Evolutionary conservation across 768 basidiomycete species (phyloP).

Genomic region (Calocybe gangraenosa): DNA sequence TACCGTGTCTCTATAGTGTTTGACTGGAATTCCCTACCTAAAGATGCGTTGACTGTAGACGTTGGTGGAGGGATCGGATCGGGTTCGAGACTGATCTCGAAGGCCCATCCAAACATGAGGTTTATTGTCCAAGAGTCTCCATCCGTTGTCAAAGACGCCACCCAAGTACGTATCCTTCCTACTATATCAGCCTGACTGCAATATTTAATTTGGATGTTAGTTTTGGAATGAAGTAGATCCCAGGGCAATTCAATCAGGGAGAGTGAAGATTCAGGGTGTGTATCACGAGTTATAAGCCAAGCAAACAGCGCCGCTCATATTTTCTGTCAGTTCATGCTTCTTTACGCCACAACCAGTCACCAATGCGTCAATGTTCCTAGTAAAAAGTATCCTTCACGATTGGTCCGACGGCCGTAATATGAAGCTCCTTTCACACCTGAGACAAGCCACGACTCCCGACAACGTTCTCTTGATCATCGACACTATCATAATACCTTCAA

Average conservation of each 20-base stretch:
- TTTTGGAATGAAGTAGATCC: constrained; percentile 8
- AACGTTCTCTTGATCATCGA: constrained; percentile 37
- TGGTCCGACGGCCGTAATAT: constrained; percentile 29
- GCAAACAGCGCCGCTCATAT: neutral
- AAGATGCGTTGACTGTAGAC: constrained; percentile 22
- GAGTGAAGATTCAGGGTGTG: constrained; percentile 2
- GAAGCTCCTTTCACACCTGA: constrained; percentile 29
- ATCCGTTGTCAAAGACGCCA: constrained; percentile 14
- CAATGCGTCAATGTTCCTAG: constrained; percentile 31
- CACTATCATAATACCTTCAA: constrained; percentile 17
- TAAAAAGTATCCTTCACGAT: constrained; percentile 34
- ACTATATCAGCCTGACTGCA: neutral
- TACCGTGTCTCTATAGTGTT: constrained; percentile 13
- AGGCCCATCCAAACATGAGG: constrained; percentile 16
- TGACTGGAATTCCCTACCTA: constrained; percentile 20
- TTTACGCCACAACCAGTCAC: constrained; percentile 30
- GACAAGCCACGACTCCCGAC: constrained; percentile 24
- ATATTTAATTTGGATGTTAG: neutral
- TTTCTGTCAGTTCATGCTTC: constrained; percentile 26
- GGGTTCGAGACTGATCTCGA: constrained; percentile 18
- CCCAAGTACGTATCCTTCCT: neutral
- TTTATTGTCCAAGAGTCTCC: constrained; percentile 23
- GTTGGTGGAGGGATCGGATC: constrained; percentile 26
- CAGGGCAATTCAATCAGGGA: constrained; percentile 1
- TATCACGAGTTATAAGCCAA: neutral